phyloP scores from a whole-genome alignment of 768 basidiomycete genomes.

The Leccinum uliginosum region DNA sequence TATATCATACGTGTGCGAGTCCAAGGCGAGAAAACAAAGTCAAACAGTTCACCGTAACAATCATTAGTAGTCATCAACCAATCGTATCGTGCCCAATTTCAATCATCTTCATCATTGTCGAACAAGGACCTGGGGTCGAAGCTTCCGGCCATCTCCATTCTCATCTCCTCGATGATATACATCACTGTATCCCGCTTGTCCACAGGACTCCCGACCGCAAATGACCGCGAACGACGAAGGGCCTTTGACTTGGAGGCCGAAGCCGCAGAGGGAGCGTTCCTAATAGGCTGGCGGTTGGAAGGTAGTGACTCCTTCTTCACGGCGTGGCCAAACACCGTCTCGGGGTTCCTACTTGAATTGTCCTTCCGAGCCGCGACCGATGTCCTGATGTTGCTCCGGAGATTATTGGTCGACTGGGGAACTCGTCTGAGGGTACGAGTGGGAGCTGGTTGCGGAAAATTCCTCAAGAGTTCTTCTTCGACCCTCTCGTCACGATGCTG shows the following conservation, averaged over 20 bases:
- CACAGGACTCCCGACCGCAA: slow-evolving; percentile 7
- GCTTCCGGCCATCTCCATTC: slow-evolving; percentile 10
- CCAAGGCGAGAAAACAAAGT: neutral
- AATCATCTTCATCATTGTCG: too few relatives aligned
- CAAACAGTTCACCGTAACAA: neutral
- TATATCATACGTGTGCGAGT: neutral
- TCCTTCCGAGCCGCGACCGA: slow-evolving; percentile 1
- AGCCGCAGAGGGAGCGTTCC: neutral
- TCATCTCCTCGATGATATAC: slow-evolving; percentile 17
- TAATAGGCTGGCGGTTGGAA: neutral
- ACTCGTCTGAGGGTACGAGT: slow-evolving; percentile 8
- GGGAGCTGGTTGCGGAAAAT: too few relatives aligned
- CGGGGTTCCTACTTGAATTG: neutral
- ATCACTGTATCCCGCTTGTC: slow-evolving; percentile 7
- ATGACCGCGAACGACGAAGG: slow-evolving; percentile 27
- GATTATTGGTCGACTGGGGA: slow-evolving; percentile 1
- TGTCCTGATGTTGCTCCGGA: slow-evolving; percentile 4
- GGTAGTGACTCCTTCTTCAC: slow-evolving; percentile 17
- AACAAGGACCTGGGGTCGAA: slow-evolving; percentile 19
- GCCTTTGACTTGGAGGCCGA: slow-evolving; percentile 6
- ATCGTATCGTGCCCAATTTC: too few relatives aligned
- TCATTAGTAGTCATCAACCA: too few relatives aligned
- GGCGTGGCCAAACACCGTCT: slow-evolving; percentile 17
- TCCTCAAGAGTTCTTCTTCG: slow-evolving; percentile 4
- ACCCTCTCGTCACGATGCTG: neutral